Evolutionary conservation across 2,329 filamentous ascomycete genomes (phyloP), one percentile per base, ranked within the genome.

Genomic region (Nemania abortiva): DNA sequence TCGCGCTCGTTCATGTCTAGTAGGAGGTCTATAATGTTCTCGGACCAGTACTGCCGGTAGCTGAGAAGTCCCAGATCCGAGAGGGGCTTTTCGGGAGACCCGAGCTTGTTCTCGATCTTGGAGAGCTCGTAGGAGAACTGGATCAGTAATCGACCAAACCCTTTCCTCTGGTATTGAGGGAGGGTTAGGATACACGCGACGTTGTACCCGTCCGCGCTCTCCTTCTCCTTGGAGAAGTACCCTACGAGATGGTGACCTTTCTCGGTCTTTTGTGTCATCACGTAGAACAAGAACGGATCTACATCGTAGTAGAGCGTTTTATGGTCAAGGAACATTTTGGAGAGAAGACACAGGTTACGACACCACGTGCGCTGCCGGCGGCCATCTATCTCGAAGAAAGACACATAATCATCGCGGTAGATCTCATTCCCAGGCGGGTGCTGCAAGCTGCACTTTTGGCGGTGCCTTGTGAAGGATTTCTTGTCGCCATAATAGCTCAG

Each of bases 271-370:
- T 91, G 91, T 29, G 93, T 93, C 95, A 99, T 98, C 80, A 97
- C 95, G 82, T 99, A 99, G 84, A 99, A 99, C 42, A 99, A 83
- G 79, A 99, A 99, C 0, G 96, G 96, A 72, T 99, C 96, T n/a
- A 99, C 96, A 76, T 99, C 96, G 83, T 99, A 99, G 84, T 98
- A 99, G 7, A 99, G 89, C 5, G 96, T 98, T 82, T 99, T 99
- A 80, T 98, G 97, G 73, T 86, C 96, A 45, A 99, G 87, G 79
- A 99, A 99, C 82, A 98, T 93, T 78, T 99, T 99, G 24, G 92
- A 96, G 18, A 99, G 85, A 10, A 99, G 85, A 80, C 96, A 99
- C 5, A 99, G 87, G 75, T 99, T 99, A 61, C 97, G 92, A 77
- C 96, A 99, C 90, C 96, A 99, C 0, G 95, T 97, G 3, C 95